Evolutionary conservation across 2,329 filamentous ascomycete genomes (phyloP), one percentile per base, ranked within the genome.

Genomic region (Pyrenochaeta sp.): DNA sequence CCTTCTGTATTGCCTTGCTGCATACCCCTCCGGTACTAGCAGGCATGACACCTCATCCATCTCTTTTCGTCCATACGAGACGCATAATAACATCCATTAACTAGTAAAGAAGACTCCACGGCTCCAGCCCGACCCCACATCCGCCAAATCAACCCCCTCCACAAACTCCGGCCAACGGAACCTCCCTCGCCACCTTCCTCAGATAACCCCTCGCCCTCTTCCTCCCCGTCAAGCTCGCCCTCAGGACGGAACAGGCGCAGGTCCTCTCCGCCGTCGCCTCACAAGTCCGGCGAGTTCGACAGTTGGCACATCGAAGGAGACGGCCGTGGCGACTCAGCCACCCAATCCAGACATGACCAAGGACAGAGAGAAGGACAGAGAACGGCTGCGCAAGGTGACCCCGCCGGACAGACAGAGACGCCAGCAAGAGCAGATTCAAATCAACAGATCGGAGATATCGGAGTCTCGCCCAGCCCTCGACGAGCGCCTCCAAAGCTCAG

Each of bases 81-180:
- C 49, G 31, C 33, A 60, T 69, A 64, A 66, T 74, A 74, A 74
- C 72, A 69, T 58, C 23, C 61, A 73, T 73, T 74, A 67, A 74
- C 71, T 64, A 74, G 71, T 59, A 51, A 61, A 59, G 58, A 74
- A 75, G 71, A 65, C 69, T 44, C 49, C 53, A 61, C 51, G 54
- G 52, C 61, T 36, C 49, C 60, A n/a, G 23, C 57, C 36, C 67
- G 64, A 50, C 72, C 71, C 29, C 51, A 65, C 60, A 64, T 73
- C 56, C 65, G 58, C 44, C 70, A 74, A 60, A 60, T 71, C 64
- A 61, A 56, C 41, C 60, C 64, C 52, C 51, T 66, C 57, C 63
- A 63, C 50, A 67, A 67, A 42, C 60, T 68, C 61, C 64, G 68
- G 47, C 69, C 72, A 35, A 44, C 71, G 30, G 46, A 66, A 14